Evolutionary conservation across 805 yeast genomes (phyloP).

Genomic region (Metschnikowia proteae): DNA sequence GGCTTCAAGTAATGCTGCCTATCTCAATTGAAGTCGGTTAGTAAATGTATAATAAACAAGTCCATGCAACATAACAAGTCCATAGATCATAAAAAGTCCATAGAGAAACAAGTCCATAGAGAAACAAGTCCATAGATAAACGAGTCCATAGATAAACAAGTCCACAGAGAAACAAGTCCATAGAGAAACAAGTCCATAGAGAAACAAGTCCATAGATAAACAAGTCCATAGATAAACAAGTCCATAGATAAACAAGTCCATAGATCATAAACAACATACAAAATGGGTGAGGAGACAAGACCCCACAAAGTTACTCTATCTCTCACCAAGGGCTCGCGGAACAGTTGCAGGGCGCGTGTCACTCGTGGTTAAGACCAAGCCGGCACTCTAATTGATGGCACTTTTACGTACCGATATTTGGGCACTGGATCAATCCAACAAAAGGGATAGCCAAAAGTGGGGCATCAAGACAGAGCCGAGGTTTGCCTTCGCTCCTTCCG

Average conservation of each 20-base stretch:
- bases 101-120: too few relatives aligned
- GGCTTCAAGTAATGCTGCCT: background rate
- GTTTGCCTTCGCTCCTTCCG: background rate
- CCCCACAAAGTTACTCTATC: constrained; percentile 15
- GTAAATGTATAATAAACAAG: background rate
- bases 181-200: too few relatives aligned
- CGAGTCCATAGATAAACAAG: background rate
- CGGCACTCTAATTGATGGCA: background rate
- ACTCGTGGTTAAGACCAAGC: background rate
- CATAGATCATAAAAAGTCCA: background rate
- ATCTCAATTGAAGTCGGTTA: background rate
- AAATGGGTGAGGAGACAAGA: constrained; percentile 8
- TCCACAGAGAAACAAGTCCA: too few relatives aligned
- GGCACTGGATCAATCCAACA: constrained; percentile 15
- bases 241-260: too few relatives aligned
- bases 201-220: too few relatives aligned
- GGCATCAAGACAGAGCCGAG: background rate
- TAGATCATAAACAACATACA: background rate
- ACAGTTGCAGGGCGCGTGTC: background rate
- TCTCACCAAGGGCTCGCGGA: constrained; percentile 8
- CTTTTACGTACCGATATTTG: constrained; percentile 13
- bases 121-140: too few relatives aligned
- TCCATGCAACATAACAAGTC: background rate
- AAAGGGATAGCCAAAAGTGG: constrained; percentile 14
- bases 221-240: background rate